These are phyloP conservation scores for Rhodofomes roseus DNA, from an alignment of 1,284 basidiomycete species.

Conservation along the genomic window DNA sequence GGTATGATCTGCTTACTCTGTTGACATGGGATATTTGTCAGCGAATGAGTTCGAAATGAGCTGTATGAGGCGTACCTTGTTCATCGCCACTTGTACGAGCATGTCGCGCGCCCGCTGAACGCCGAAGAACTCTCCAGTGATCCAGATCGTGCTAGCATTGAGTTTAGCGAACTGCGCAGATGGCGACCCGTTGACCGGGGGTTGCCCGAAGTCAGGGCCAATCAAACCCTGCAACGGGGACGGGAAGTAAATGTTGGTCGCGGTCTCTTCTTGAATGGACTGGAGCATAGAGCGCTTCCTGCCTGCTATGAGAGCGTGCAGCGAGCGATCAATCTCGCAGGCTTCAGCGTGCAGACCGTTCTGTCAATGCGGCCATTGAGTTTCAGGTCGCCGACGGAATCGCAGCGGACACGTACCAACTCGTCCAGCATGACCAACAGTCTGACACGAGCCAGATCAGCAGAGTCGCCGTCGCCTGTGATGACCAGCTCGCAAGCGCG, in stretches of 20 bases:
- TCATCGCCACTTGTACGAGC: slow-evolving; percentile 84
- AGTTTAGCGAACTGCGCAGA: slow-evolving; percentile 19
- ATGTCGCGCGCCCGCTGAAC: slow-evolving; percentile 95
- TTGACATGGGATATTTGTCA: slow-evolving; percentile 9
- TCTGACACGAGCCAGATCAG: slow-evolving; percentile 88
- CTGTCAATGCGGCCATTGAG: slow-evolving; percentile 35
- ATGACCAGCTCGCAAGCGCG: slow-evolving; percentile 90
- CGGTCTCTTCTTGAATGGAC: slow-evolving; percentile 95
- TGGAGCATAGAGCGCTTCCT: slow-evolving; percentile 88
- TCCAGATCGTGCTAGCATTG: slow-evolving; percentile 80
- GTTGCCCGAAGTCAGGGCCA: slow-evolving; percentile 47
- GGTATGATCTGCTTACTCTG: slow-evolving; percentile 91
- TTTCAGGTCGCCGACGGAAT: background rate
- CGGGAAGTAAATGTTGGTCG: slow-evolving; percentile 94
- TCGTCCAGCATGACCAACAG: slow-evolving; percentile 94
- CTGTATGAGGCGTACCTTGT: slow-evolving; percentile 59
- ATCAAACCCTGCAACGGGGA: slow-evolving; percentile 87
- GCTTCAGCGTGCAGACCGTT: slow-evolving; percentile 86
- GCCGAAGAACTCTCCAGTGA: slow-evolving; percentile 96
- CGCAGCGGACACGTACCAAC: slow-evolving; percentile 58
- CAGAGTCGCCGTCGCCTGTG: slow-evolving; percentile 84
- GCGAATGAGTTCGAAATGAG: background rate
- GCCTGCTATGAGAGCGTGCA: slow-evolving; percentile 90
- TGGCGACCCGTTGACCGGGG: slow-evolving; percentile 18
- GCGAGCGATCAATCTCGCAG: slow-evolving; percentile 93